Conservation (phyloP, 345 rosid genomes). For the rapeseed (Brassica napus) region DNA sequence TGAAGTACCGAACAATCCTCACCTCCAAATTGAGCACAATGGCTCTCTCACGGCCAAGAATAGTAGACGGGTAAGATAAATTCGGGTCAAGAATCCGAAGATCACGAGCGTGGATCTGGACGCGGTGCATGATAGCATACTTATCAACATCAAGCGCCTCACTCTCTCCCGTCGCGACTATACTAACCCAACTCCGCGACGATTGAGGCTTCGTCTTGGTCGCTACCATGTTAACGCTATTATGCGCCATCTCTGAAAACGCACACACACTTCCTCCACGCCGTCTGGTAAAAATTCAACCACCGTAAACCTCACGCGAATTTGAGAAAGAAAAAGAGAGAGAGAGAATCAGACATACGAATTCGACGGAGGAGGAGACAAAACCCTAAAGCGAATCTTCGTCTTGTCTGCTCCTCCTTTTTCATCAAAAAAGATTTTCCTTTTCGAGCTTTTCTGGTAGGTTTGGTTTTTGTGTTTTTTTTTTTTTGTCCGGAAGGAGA, state of each 20-base stretch:
- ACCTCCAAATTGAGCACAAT: constrained; percentile 97
- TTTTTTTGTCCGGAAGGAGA: neutral
- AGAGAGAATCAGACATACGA: neutral
- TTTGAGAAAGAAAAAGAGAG: neutral
- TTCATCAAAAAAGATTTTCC: constrained; percentile 30
- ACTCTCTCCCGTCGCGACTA: constrained; percentile 58
- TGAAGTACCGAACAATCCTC: neutral
- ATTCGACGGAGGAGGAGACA: constrained; percentile 1
- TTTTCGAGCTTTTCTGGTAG: constrained; percentile 11
- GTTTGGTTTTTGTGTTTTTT: neutral
- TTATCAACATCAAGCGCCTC: constrained; percentile 68
- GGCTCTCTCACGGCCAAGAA: constrained; percentile 97
- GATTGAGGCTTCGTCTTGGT: constrained; percentile 80
- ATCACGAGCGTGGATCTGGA: constrained; percentile 97
- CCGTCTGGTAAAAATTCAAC: constrained; percentile 9
- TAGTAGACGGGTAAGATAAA: constrained; percentile 89
- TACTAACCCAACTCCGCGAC: constrained; percentile 66
- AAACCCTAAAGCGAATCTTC: constrained; percentile 5
- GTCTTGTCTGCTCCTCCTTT: constrained; percentile 15
- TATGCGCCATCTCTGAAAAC: constrained; percentile 50
- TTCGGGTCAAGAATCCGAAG: constrained; percentile 93
- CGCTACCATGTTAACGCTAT: constrained; percentile 60
- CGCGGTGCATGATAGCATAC: constrained; percentile 90
- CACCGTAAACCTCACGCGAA: neutral
- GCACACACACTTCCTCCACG: neutral